Base-by-base conservation (phyloP, 495 filamentous ascomycete genomes). In the Hyaloscypha finlandica region DNA sequence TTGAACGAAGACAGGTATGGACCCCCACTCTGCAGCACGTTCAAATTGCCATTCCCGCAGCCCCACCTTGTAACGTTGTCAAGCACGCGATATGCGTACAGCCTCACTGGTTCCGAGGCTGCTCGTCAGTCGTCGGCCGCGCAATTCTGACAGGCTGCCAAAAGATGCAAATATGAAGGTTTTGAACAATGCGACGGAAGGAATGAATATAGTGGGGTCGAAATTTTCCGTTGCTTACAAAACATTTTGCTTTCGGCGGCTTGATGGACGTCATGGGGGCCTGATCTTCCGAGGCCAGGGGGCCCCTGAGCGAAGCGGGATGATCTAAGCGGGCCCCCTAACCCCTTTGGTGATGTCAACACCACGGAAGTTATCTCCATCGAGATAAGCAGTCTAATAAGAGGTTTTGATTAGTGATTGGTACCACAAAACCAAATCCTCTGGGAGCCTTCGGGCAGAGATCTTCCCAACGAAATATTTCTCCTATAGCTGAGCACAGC, bases 31-130 rank as follows among this genome's bases (percentile, higher is more conserved):
- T 59, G 39, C 19, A 25, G 33, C 30, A 32, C 31, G 6, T 25
- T 65, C 67, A 69, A 55, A n/a, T 69, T 25, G 56, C 62, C 67
- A 69, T 69, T 22, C 22, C 55, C 67, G 53, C 51, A 22, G 48
- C 56, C 59, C 22, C 30, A 54, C n/a, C n/a, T 25, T 6, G 19
- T 30, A 35, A 31, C 19, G 51, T 48, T 61, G 62, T 65, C 51
- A 61, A 66, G 57, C 55, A 66, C 64, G 64, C 64, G 60, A 66
- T 66, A 51, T 45, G 11, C n/a, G 25, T 37, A 60, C 56, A 37
- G 30, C 11, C 42, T 48, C 53, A 56, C 53, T 56, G 53, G 22
- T 9, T 56, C 53, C 25, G 22, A 30, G 9, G 22, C 16, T 32
- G 53, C 8, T 56, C 6, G 22, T 29, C n/a, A 30, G 42, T 14